Evolutionary conservation across 768 basidiomycete genomes (phyloP).

Genomic region (Boletus pseudo-olivaceus): DNA sequence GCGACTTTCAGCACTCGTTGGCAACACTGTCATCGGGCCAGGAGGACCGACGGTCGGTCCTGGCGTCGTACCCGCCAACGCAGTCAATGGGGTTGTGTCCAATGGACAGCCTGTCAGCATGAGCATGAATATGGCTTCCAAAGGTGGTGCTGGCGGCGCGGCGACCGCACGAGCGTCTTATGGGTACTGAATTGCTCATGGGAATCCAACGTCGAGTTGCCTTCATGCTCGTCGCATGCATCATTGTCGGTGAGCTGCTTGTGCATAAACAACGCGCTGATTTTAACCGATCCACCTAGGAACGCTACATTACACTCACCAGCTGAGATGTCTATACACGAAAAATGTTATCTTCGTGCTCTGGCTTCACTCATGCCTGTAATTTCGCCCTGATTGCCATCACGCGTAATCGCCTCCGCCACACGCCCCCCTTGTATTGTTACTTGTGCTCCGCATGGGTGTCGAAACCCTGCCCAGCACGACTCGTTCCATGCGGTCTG

Average conservation of each 20-base stretch:
- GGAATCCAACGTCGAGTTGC: slow-evolving; percentile 3
- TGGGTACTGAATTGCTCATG: slow-evolving; percentile 32
- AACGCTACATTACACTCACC: slow-evolving; percentile 10
- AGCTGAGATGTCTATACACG: slow-evolving; percentile 20
- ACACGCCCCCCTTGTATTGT: slow-evolving; percentile 8
- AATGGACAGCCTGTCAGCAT: slow-evolving; percentile 41
- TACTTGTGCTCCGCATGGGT: slow-evolving; percentile 8
- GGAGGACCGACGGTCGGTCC: slow-evolving; percentile 30
- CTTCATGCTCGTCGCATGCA: slow-evolving; percentile 3
- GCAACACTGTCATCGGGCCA: slow-evolving; percentile 54
- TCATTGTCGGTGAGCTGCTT: slow-evolving; percentile 16
- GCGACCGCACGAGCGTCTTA: slow-evolving; percentile 36
- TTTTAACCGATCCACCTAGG: slow-evolving; percentile 9
- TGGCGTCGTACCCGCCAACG: slow-evolving; percentile 28
- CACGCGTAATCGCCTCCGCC: slow-evolving; percentile 11
- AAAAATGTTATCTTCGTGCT: slow-evolving; percentile 17
- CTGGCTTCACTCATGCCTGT: slow-evolving; percentile 14
- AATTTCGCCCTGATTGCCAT: slow-evolving; percentile 13
- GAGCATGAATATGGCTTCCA: slow-evolving; percentile 39
- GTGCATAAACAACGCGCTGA: not conserved
- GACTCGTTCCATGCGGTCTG: slow-evolving; percentile 3
- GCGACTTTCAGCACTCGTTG: slow-evolving; percentile 70
- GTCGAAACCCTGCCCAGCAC: not conserved
- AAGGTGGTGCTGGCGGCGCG: slow-evolving; percentile 33
- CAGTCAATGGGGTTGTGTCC: slow-evolving; percentile 23